Base-by-base conservation (phyloP, 2,329 filamentous ascomycete species). In the Penicillium sp. region DNA sequence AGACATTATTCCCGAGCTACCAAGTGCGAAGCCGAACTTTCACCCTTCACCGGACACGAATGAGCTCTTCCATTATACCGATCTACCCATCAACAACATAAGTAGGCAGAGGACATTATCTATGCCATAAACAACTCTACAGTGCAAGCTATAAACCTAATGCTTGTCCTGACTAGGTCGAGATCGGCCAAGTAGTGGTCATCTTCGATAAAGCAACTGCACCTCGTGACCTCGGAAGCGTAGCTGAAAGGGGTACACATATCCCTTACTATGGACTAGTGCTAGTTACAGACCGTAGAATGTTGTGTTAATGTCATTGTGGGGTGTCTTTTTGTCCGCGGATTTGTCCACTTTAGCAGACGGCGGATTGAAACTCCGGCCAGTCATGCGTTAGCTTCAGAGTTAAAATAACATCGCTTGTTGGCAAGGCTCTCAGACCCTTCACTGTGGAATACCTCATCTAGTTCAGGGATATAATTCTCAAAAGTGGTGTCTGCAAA, bases 101-200 rank as follows among this genome's bases (percentile, higher is more conserved):
- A 19, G 21, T 17, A 19, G 15, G 10, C 7, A 28, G n/a, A 26
- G 13, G 29, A 37, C 28, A 45, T 15, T 29, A 13, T 29, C 0
- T 12, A 37, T 26, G 4, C 17, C 6, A 12, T 9, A 19, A 13
- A 15, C 9, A 24, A 35, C 26, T 31, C 41, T 21, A 28, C 38
- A 28, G 38, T 24, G 21, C 33, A 34, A 33, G 15, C 24, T 21
- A 6, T 43, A 32, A 35, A 19, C 9, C 13, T 29, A 42, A 19
- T 33, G 39, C 38, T 48, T 38, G 33, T 52, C 19, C 24, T 24
- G 38, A 35, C n/a, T 49, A 49, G 43, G 52, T 21, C 24, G 17
- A 39, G 26, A 42, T 37, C 3, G 41, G 43, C 52, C 48, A 53
- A 51, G 37, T 39, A 37, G 35, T 38, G 33, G 12, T 28, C 19